Conservation (phyloP, 352 stramenopile species). For the Thalassiosira mediterranea region DNA sequence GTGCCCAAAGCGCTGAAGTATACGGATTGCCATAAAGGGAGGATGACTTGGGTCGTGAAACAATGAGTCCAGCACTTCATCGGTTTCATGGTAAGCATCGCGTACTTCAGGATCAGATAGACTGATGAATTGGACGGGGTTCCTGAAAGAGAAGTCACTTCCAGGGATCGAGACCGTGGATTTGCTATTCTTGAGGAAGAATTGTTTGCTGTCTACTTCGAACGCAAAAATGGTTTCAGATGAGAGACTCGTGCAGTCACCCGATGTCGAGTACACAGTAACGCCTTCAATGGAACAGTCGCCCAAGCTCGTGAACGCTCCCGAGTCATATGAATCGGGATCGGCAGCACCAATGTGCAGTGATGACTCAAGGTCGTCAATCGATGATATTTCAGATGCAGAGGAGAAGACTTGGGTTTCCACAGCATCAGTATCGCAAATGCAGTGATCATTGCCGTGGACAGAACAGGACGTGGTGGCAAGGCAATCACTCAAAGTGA, state of each 20-base stretch:
- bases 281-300: constrained; percentile 23
- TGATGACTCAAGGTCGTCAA: constrained; percentile 16
- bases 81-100: constrained; percentile 73
- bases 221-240: constrained; percentile 30
- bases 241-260: constrained; percentile 15
- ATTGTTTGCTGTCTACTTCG: constrained; percentile 9
- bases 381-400: constrained; percentile 16
- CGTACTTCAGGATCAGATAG: constrained; percentile 2
- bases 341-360: constrained; percentile 38
- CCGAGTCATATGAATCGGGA: constrained; percentile 14
- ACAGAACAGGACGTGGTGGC: constrained; percentile 26
- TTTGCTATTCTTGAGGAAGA: constrained; percentile 57
- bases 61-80: constrained; percentile 71
- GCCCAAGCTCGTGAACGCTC: constrained; percentile 6
- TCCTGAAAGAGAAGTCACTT: constrained; percentile 56
- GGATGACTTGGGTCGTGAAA: constrained; percentile 71
- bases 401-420: constrained; percentile 21
- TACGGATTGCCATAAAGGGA: constrained; percentile 69
- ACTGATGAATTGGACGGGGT: constrained; percentile 68
- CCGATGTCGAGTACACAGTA: constrained; percentile 23
- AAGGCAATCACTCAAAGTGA: constrained; percentile 29
- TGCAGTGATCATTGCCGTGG: constrained; percentile 29
- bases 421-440: constrained; percentile 29
- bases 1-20: constrained; percentile 75
- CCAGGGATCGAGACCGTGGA: constrained; percentile 42